phyloP scores from a whole-genome alignment of 78 protist species.

The Guillardia theta region DNA sequence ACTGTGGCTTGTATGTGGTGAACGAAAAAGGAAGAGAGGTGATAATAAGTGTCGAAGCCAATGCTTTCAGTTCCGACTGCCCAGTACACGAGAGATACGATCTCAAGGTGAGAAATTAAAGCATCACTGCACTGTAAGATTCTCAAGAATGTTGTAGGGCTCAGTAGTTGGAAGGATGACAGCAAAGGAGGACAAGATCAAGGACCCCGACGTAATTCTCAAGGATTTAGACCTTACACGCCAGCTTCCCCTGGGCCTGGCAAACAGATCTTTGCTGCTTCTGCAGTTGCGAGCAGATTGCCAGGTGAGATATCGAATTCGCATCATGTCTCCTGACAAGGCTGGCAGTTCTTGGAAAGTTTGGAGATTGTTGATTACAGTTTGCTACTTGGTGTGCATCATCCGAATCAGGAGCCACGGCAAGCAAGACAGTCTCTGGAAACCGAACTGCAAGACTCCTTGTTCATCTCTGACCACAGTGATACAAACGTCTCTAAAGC shows the following conservation, averaged over 20 bases:
- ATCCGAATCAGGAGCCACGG: too few relatives aligned
- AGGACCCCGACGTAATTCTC: not conserved
- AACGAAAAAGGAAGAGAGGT: not conserved
- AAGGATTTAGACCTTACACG: conserved; percentile 15
- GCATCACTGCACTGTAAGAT: too few relatives aligned
- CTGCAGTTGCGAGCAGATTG: not conserved
- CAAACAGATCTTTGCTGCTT: not conserved
- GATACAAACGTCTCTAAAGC: too few relatives aligned
- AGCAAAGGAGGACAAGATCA: not conserved
- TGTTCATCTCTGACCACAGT: too few relatives aligned
- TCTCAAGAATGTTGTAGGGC: too few relatives aligned
- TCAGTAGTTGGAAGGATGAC: not conserved
- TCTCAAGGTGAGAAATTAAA: too few relatives aligned
- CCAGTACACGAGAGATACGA: conserved; percentile 5
- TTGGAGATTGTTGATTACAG: not conserved
- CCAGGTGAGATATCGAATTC: not conserved
- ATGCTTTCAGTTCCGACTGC: conserved; percentile 20
- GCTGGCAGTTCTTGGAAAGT: not conserved
- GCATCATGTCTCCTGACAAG: not conserved
- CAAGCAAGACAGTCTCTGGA: too few relatives aligned
- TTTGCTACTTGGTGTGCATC: not conserved
- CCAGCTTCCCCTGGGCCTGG: not conserved
- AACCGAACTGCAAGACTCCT: too few relatives aligned
- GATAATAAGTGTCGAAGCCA: not conserved
- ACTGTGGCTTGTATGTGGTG: not conserved